Evolutionary conservation across 805 yeast species (phyloP).

Genomic region (Schwanniomyces sp.): DNA sequence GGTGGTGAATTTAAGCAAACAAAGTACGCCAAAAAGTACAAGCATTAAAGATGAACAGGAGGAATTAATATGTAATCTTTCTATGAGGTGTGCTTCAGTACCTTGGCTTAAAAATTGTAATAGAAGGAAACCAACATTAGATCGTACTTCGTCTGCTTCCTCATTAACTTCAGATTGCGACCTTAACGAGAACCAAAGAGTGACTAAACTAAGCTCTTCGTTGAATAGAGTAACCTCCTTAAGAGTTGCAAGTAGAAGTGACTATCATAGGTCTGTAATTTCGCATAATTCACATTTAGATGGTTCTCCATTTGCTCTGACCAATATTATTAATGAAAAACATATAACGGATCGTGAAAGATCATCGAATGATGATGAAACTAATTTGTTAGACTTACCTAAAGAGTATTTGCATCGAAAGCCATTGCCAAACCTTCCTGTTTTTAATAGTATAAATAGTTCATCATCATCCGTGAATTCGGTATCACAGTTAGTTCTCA

Average conservation of each 20-base stretch:
- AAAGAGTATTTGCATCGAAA: constrained; percentile 26
- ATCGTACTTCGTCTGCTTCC: neutral
- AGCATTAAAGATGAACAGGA: constrained; percentile 11
- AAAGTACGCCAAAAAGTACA: neutral
- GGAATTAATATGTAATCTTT: constrained; percentile 27
- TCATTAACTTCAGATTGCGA: neutral
- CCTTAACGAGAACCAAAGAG: neutral
- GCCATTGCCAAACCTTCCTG: constrained; percentile 17
- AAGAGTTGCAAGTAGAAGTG: constrained; percentile 30
- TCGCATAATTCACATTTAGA: neutral
- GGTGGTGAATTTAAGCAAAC: constrained; percentile 19
- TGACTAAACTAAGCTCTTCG: constrained; percentile 13
- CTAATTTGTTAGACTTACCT: constrained; percentile 32
- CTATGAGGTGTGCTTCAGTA: constrained; percentile 31
- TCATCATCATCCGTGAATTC: constrained; percentile 17
- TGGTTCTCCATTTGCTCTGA: neutral
- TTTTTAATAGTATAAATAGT: constrained; percentile 3
- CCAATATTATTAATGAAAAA: neutral
- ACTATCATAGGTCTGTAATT: constrained; percentile 33
- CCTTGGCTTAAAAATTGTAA: constrained; percentile 28
- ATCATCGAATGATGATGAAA: neutral
- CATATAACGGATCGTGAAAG: neutral
- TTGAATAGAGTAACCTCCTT: constrained; percentile 36
- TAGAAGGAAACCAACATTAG: neutral
- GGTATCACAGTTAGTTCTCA: constrained; percentile 19